Conservation (phyloP, 441 rosid species). For the Brassica balearica region DNA sequence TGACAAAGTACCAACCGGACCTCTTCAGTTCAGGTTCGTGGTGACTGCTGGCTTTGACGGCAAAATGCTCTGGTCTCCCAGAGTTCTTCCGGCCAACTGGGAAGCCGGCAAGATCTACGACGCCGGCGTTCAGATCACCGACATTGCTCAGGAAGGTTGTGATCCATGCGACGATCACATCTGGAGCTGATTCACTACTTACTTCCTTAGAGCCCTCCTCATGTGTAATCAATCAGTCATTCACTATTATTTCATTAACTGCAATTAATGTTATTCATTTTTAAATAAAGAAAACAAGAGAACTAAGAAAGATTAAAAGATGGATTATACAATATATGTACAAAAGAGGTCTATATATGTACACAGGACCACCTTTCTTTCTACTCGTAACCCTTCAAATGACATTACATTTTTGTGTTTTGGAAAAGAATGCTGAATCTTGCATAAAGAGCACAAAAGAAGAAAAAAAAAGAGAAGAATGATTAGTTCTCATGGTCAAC, state of each 20-base stretch:
- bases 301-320: slow-evolving; percentile 13
- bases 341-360: slow-evolving; percentile 18
- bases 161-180: slow-evolving; percentile 58
- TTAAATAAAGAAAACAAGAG: background rate
- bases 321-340: slow-evolving; percentile 27
- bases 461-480: background rate
- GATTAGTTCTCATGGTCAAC: slow-evolving; percentile 12
- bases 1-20: slow-evolving; percentile 71
- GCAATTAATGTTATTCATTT: background rate
- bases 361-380: slow-evolving; percentile 29
- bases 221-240: background rate
- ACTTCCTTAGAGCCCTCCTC: background rate
- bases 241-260: slow-evolving; percentile 17
- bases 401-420: slow-evolving; percentile 17
- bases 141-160: slow-evolving; percentile 90
- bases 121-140: slow-evolving; percentile 73
- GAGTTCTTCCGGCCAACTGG: slow-evolving; percentile 80
- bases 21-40: slow-evolving; percentile 75
- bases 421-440: background rate
- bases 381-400: slow-evolving; percentile 27
- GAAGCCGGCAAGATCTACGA: slow-evolving; percentile 64
- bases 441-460: background rate
- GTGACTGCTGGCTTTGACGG: slow-evolving; percentile 90
- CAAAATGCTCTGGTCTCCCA: slow-evolving; percentile 74
- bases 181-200: slow-evolving; percentile 51